Conservation (phyloP, 352 stramenopile genomes). For the Globisporangium okanoganense region DNA sequence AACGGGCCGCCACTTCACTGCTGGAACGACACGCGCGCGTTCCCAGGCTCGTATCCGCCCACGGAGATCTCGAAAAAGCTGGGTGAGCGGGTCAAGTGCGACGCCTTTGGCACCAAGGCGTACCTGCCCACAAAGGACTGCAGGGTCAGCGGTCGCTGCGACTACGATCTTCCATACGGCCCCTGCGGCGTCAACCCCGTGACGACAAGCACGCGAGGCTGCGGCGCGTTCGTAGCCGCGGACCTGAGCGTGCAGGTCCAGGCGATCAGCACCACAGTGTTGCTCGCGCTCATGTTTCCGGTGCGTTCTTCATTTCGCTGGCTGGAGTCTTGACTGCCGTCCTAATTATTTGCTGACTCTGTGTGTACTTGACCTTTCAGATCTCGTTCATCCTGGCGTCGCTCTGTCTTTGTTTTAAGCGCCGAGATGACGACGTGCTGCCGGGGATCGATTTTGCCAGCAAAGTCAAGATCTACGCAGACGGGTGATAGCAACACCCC, state of each 20-base stretch:
- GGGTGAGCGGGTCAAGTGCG: constrained; percentile 29
- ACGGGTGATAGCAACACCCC: constrained; percentile 14
- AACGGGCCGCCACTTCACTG: constrained; percentile 56
- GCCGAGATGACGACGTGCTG: constrained; percentile 65
- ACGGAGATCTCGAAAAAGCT: constrained; percentile 24
- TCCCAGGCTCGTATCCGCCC: constrained; percentile 40
- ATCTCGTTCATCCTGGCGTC: constrained; percentile 44
- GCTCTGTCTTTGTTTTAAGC: constrained; percentile 68
- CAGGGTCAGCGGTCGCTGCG: constrained; percentile 27
- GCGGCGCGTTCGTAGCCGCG: constrained; percentile 41
- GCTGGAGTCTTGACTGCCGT: no score
- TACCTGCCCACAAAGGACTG: constrained; percentile 59
- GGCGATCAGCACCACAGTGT: constrained; percentile 33
- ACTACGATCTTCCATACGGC: constrained; percentile 64
- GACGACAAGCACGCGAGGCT: constrained; percentile 42
- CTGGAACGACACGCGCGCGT: constrained; percentile 33
- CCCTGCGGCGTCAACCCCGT: constrained; percentile 55
- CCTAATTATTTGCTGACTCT: background rate
- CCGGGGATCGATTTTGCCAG: constrained; percentile 49
- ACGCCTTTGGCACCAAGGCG: constrained; percentile 11
- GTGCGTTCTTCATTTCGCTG: constrained; percentile 21
- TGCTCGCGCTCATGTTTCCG: constrained; percentile 44
- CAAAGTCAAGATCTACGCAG: constrained; percentile 44
- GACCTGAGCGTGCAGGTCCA: constrained; percentile 38
- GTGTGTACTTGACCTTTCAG: constrained; percentile 16